Evolutionary conservation across 2,329 filamentous ascomycete species (phyloP), one percentile per base, ranked within the genome.

Genomic region (Eutypa lata): DNA sequence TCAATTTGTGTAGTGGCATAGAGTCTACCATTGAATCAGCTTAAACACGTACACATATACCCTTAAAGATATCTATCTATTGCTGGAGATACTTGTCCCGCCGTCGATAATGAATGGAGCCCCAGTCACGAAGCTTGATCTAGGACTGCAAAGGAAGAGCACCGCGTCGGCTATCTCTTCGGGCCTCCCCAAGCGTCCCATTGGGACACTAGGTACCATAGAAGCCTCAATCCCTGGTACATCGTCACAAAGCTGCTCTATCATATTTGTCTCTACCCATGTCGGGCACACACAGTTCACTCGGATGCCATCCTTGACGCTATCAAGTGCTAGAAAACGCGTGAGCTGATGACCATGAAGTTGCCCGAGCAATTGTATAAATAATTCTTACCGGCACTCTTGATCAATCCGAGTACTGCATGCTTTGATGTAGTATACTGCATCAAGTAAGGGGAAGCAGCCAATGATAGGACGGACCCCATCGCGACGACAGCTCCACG

Each of bases 361-460:
- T 37, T 14, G 35, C 4, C 10, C 13, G 7, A 7, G 6, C 10
- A 37, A 7, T n/a, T 6, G 35, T 4, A n/a, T 14, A 13, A 14
- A 14, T 4, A 14, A 13, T 31, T 10, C 53, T 28, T 44, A 53
- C 52, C 52, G 14, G 31, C 37, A 38, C 33, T 57, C 44, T 45
- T 54, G 6, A 21, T 53, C 2, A 57, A 14, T 5, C 52, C 55
- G 14, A 57, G 44, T 18, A 47, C 47, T 3, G 52, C 52, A 46
- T 54, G 53, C 53, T 57, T 57, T 1, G 55, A 46, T 1, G 52
- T 47, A 11, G 57, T 61, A 19, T 61, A 61, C 31, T 42, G 54
- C 3, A 57, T 7, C 19, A 56, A 24, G 10, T 13, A 7, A 3
- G 53, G 51, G 1, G 33, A 16, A 4, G 50, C 24, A 0, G 40